Evolutionary conservation across 2,329 filamentous ascomycete genomes (phyloP).

Genomic region (Coniochaeta sp.): DNA sequence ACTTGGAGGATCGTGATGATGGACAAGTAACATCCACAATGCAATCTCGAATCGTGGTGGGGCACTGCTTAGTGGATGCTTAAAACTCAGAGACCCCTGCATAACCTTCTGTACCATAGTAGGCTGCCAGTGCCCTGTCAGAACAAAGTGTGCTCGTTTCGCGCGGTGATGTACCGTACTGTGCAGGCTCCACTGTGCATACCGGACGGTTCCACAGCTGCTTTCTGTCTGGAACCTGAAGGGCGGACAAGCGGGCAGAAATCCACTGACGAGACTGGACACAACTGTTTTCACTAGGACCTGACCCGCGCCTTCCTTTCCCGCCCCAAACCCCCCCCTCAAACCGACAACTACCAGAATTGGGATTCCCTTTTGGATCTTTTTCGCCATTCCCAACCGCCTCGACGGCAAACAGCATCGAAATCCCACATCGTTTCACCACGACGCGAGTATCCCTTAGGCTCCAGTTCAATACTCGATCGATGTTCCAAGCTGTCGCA

Average conservation of each 20-base stretch:
- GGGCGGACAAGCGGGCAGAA: not conserved
- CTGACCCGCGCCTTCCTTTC: not conserved
- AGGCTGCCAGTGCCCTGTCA: not conserved
- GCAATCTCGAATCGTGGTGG: not conserved
- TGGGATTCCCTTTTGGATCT: not conserved
- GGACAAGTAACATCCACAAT: not conserved
- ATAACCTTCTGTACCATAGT: no score
- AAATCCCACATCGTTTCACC: not conserved
- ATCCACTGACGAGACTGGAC: not conserved
- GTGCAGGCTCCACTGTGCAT: not conserved
- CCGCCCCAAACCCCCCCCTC: not conserved
- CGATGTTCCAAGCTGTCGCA: not conserved
- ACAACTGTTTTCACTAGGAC: not conserved
- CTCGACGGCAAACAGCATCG: conserved; percentile 1
- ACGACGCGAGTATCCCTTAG: not conserved
- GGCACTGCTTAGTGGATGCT: not conserved
- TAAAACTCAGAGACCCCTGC: not conserved
- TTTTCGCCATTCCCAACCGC: conserved; percentile 1
- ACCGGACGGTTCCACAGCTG: not conserved
- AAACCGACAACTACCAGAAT: not conserved
- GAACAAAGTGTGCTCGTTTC: not conserved
- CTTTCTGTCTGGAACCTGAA: not conserved
- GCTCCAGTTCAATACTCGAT: not conserved
- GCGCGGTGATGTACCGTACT: not conserved
- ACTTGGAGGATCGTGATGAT: not conserved